Base-by-base conservation (phyloP, 371 early-diverging fungal species). In the Lichtheimia corymbifera region DNA sequence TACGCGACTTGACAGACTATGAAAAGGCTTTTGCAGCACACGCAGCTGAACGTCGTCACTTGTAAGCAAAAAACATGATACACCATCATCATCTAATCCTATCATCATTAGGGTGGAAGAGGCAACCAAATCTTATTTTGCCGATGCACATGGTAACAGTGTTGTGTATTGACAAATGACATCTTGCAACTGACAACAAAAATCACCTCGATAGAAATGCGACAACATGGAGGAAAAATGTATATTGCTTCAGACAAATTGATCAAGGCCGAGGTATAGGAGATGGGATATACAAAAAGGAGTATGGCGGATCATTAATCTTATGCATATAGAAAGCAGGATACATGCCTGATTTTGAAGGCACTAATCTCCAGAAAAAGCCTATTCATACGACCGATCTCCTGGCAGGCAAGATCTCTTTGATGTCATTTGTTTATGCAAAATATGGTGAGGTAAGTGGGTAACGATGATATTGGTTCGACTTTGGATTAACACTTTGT, bases 311-410 rank as follows among this genome's bases (percentile, higher is more conserved):
- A 25, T 30, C 3, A n/a, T 49, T 44, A 5, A 40, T 9, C 45
- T 53, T 41, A 35, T 27, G 6, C 17, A 7, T 40, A 27, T 68
- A 88, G 83, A 83, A 84, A 68, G 83, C 91, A 41, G 77, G 85
- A 0, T 80, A 82, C 58, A 86, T 93, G 78, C 90, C 91, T 13
- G 88, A 91, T 59, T 84, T 90, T 53, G 74, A 75, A 62, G 90
- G 86, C 7, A 75, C 77, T 42, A 76, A 80, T 20, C 67, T 91
- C 42, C 63, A 70, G 0, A 79, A 85, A 12, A 61, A 85, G 12
- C 69, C 76, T 4, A 68, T 86, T 1, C 83, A 89, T 51, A 77
- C 90, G 0, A 78, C 83, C 3, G 80, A 87, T 22, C 50, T 86
- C 20, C 58, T 90, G 18, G 56, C 64, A n/a, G 78, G 75, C 15